Conservation (phyloP, 352 stramenopile species). For the Albugo candida region DNA sequence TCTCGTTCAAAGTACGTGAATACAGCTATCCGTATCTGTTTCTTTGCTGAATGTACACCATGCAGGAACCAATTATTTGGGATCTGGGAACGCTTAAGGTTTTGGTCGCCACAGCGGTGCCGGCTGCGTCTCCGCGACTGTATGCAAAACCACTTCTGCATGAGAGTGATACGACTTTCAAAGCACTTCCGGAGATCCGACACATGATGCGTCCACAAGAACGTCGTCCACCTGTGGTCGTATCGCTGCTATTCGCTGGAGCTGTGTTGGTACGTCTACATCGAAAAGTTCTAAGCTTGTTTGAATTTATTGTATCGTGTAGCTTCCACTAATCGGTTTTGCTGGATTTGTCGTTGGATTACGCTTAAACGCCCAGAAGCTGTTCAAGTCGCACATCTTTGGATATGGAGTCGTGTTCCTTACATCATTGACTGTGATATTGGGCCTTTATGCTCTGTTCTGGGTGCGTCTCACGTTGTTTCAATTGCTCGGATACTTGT, state of each 20-base stretch:
- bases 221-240: conserved; percentile 27
- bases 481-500: conserved; percentile 54
- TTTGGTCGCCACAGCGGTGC: conserved; percentile 34
- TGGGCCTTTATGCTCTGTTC: conserved; percentile 68
- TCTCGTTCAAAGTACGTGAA: conserved; percentile 31
- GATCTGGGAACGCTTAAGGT: conserved; percentile 49
- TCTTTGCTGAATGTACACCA: background rate
- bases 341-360: conserved; percentile 38
- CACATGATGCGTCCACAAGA: conserved; percentile 74
- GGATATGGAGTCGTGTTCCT: conserved; percentile 57
- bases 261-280: conserved; percentile 23
- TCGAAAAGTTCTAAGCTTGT: background rate
- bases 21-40: background rate
- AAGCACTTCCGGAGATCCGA: conserved; percentile 67
- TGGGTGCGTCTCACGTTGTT: conserved; percentile 83
- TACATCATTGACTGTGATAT: conserved; percentile 40
- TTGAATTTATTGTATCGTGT: background rate
- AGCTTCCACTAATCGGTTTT: conserved; percentile 34
- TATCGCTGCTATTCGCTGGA: conserved; percentile 50
- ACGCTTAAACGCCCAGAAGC: conserved; percentile 37
- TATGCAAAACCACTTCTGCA: conserved; percentile 75
- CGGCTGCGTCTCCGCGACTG: conserved; percentile 41
- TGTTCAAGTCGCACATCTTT: conserved; percentile 43
- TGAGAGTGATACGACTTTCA: conserved; percentile 74
- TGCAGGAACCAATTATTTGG: conserved; percentile 38